A percentile compares a stretch with the other conserved stretches of the same genome.
Conservation (phyloP, 2,329 filamentous ascomycete species). For the Plectosphaerella cucumerina region DNA sequence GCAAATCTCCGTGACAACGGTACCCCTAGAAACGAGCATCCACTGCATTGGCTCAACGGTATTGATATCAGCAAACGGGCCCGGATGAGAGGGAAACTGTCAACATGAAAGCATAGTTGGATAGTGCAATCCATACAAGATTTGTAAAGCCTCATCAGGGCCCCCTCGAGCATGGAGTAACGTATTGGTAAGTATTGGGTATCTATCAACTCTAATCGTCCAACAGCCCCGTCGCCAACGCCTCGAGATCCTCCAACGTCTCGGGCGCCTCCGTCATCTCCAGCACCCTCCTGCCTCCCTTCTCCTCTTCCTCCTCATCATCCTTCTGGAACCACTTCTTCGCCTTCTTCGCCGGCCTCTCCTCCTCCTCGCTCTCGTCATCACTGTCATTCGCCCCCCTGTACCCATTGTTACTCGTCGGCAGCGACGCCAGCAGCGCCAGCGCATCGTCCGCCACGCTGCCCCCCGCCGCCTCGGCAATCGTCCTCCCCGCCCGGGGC, state of each 20-base stretch:
- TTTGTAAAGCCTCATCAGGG: too few species aligned
- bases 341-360: slow-evolving; percentile 48
- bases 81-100: too few species aligned
- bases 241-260: slow-evolving; percentile 75
- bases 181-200: slow-evolving; percentile 15
- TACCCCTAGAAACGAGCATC: too few species aligned
- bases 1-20: too few species aligned
- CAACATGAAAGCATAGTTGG: too few species aligned
- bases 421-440: slow-evolving; percentile 54
- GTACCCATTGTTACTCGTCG: slow-evolving; percentile 35
- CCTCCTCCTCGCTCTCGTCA: slow-evolving; percentile 19
- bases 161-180: too few species aligned
- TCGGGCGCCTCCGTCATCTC: slow-evolving; percentile 66
- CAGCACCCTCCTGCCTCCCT: slow-evolving; percentile 50
- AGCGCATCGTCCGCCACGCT: slow-evolving; percentile 44
- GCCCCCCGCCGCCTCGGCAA: slow-evolving; percentile 17
- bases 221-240: slow-evolving; percentile 69
- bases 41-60: too few species aligned
- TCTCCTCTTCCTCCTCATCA: slow-evolving; percentile 37
- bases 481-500: slow-evolving; percentile 19
- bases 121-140: too few species aligned
- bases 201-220: slow-evolving; percentile 32
- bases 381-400: slow-evolving; percentile 22
- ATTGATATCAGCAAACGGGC: too few species aligned
- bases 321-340: slow-evolving; percentile 80